Conservation (phyloP, 768 basidiomycete genomes). For the Xerocomellus amylosporus region DNA sequence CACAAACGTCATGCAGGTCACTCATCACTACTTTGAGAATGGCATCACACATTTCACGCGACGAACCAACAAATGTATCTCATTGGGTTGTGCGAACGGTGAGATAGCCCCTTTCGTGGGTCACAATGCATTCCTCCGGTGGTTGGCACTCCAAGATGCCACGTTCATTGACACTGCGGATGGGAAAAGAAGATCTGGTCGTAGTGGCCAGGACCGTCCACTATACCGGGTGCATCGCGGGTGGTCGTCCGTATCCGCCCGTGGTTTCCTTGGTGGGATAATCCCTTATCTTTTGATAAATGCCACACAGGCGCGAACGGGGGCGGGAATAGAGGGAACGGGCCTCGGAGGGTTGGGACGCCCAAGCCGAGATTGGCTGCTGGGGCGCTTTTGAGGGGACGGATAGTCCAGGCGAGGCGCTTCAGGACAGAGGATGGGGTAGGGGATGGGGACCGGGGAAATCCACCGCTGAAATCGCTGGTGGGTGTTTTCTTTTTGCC, state of each 20-base stretch:
- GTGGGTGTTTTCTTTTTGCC: too few species aligned
- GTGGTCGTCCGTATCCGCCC: conserved; percentile 1
- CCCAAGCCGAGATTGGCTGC: conserved; percentile 11
- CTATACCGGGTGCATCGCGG: conserved; percentile 13
- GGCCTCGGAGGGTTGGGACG: conserved; percentile 4
- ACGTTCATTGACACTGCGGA: conserved; percentile 56
- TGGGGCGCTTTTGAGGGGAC: conserved; percentile 15
- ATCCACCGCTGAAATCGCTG: too few species aligned
- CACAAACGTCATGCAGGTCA: conserved; percentile 85
- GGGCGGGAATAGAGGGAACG: not conserved
- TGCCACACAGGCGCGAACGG: conserved; percentile 2
- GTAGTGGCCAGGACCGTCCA: conserved; percentile 15
- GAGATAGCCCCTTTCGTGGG: conserved; percentile 79
- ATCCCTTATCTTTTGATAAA: conserved; percentile 4
- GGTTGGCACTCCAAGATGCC: conserved; percentile 87
- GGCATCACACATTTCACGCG: conserved; percentile 88
- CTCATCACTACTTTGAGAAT: conserved; percentile 87
- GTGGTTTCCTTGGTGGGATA: not conserved
- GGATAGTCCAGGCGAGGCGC: conserved; percentile 11
- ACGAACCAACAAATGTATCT: conserved; percentile 81
- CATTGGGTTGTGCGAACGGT: conserved; percentile 74
- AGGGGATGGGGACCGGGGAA: not conserved
- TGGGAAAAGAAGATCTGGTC: conserved; percentile 74
- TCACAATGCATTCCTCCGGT: conserved; percentile 87
- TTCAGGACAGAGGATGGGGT: conserved; percentile 17